Base-by-base conservation (phyloP, 2,329 filamentous ascomycete genomes). In the Orbilia oligospora region DNA sequence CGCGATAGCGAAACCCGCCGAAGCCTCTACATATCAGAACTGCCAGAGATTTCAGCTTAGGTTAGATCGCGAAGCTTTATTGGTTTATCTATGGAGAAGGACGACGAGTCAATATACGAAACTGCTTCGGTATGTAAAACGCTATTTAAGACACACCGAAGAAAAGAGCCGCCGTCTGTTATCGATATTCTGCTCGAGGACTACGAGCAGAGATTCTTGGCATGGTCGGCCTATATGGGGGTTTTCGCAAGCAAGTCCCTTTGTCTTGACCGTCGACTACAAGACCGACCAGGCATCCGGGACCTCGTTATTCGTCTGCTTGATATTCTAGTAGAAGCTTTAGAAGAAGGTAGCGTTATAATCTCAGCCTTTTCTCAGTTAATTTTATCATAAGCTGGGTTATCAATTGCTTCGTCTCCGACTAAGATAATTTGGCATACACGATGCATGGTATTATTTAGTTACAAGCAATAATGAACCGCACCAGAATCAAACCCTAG, bases 191-290 rank as follows among this genome's bases (percentile, higher is more conserved):
- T 61, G 9, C 3, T 61, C 16, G 16, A 38, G 18, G 55, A 61
- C 8, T 61, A 61, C 22, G 1, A 61, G 14, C 33, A 61, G n/a
- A 30, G 55, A 5, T 61, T 61, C 18, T 22, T 61, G 14, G 30
- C 55, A 12, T 61, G 55, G 30, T 14, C 55, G 1, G n/a, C 30
- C 30, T 41, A 61, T 61, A 61, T 61, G 55, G 55, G 55, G 4
- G 55, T 61, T 12, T 61, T 61, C n/a, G 30, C 55, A 6, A 30
- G 41, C 16, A n/a, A 61, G 20, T n/a, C 55, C 20, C 41, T 61
- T 2, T 38, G 55, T 38, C 55, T 61, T 10, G 55, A 61, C 10
- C 55, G 55, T 16, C 55, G 55, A n/a, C 55, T 61, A 27, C 22
- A 14, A 5, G 55, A 38, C 4, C 55, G 30, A 5, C 16, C 16